These are phyloP conservation scores for Lotmaria passim DNA, from an alignment of 208 protist species.

Conservation along the genomic window DNA sequence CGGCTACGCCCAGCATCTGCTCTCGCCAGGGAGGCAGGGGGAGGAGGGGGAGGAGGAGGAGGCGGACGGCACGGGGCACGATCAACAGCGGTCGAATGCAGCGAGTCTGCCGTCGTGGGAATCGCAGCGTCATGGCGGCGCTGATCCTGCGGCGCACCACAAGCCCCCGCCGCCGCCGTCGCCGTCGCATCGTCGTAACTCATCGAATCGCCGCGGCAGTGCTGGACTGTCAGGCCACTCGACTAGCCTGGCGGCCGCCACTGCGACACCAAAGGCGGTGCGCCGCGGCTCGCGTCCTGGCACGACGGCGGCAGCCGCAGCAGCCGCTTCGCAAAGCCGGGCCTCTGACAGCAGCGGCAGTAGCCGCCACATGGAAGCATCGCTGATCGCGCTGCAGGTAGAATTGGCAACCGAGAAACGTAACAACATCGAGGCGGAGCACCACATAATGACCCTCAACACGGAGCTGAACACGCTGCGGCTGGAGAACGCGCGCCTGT, in stretches of 20 bases:
- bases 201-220: neutral
- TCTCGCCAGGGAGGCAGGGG: neutral
- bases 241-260: too few relatives aligned
- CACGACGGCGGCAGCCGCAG: neutral
- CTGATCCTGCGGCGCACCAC: neutral
- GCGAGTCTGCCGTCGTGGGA: neutral
- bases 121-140: neutral
- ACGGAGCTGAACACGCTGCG: slow-evolving; percentile 54
- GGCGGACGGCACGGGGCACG: neutral
- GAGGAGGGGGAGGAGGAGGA: neutral
- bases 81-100: too few relatives aligned
- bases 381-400: slow-evolving; percentile 53
- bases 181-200: neutral
- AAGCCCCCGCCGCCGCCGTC: neutral
- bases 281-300: neutral
- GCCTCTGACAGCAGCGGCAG: slow-evolving; percentile 26
- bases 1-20: neutral
- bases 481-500: slow-evolving; percentile 45
- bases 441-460: slow-evolving; percentile 48
- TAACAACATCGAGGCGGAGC: slow-evolving; percentile 76
- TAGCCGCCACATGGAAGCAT: slow-evolving; percentile 42
- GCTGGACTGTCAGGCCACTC: neutral
- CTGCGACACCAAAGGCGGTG: neutral
- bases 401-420: slow-evolving; percentile 75
- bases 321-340: neutral